Evolutionary conservation across 1,284 basidiomycete genomes (phyloP), one percentile per base, ranked within the genome.

Genomic region (Hypsizygus ulmarius): DNA sequence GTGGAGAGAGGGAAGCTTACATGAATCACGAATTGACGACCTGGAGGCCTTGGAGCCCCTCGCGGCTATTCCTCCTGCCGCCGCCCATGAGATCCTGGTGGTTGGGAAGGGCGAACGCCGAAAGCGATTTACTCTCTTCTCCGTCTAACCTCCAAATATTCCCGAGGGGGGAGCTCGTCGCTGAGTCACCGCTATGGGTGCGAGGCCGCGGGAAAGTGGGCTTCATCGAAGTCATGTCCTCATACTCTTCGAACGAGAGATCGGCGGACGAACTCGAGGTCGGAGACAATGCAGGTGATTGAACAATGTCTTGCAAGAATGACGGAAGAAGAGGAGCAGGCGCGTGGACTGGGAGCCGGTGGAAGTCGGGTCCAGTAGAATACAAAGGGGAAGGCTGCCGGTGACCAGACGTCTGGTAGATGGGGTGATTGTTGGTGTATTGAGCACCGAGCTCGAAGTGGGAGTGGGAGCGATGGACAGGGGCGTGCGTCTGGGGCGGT

Each of bases 221-320:
- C 42, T 56, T 56, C 28, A 49, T 59, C 21, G 52, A 58, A 15
- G 53, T 62, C 51, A 52, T 47, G 14, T 75, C 73, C 15, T 70
- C 68, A 39, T 73, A 70, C 47, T 78, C 83, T 57, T 84, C 82
- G 28, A 79, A 68, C 2, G 81, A 82, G 33, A 84, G 63, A 46
- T 85, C 84, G 4, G 81, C 78, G 2, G 81, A 83, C 1, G 81
- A 81, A 3, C 79, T 73, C 16, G 81, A 81, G 2, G 81, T 71
- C 3, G 83, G 74, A 11, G 82, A 84, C 40, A 78, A 70, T 3
- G 81, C 76, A 11, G 82, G 81, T 0, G 81, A 78, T 59, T 80
- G 78, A 12, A 86, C 75, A 29, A 87, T 82, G 51, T 87, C 82
- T 59, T 85, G 82, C 50, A 89, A 64, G 70, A 87, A 88, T 3